These are phyloP conservation scores for Leccinum variicolor DNA, from an alignment of 768 basidiomycete genomes.

Conservation along the genomic window DNA sequence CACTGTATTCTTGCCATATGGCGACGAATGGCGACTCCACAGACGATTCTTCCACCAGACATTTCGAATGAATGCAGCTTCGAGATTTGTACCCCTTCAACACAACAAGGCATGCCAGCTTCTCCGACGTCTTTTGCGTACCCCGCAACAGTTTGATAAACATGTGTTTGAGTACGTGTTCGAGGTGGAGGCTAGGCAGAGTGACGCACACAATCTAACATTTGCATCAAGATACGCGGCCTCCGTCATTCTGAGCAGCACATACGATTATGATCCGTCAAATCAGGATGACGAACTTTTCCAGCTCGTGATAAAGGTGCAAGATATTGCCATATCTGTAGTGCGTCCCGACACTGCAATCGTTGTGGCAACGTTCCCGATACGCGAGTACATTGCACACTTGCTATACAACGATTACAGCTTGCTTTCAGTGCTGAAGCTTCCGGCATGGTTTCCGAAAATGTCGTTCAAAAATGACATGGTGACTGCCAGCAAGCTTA, in stretches of 20 bases:
- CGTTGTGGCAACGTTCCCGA: neutral
- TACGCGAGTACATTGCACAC: neutral
- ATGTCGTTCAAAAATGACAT: neutral
- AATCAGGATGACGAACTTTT: neutral
- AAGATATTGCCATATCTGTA: neutral
- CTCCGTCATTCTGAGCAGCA: neutral
- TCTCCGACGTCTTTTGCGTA: neutral
- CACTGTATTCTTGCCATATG: neutral
- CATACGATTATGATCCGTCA: neutral
- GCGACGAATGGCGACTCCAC: neutral
- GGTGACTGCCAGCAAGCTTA: neutral
- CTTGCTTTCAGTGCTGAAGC: neutral
- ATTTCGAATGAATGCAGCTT: neutral
- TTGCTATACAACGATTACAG: neutral
- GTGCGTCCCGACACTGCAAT: neutral
- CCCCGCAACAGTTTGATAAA: neutral
- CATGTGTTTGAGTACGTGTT: neutral
- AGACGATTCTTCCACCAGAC: neutral
- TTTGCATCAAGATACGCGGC: neutral
- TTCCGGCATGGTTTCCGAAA: neutral
- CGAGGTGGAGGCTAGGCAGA: too few species aligned
- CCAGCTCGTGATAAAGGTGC: neutral
- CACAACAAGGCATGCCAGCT: neutral
- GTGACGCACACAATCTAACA: too few species aligned
- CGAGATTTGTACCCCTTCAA: neutral